Base-by-base conservation (phyloP, 176 grass and related monocot species). In the Tillandsia leiboldiana region DNA sequence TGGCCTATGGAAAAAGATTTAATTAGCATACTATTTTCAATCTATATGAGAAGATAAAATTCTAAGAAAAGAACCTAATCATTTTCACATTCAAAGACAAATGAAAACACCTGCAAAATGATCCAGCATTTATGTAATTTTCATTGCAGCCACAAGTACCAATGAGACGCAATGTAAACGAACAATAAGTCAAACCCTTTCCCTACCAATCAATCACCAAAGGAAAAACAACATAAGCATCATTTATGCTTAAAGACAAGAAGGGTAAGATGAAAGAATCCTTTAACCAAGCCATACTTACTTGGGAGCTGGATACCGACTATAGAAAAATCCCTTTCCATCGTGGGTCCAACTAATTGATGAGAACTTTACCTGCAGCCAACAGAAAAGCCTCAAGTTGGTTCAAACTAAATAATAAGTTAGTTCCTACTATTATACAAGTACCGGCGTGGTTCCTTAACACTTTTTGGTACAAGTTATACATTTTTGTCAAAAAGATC, bases 291-390 rank as follows among this genome's bases (percentile, higher is more conserved):
- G 10, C 8, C 69, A 65, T 20, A 53, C 73, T 72, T 87, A 96
- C 92, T 83, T 77, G 10, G 93, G 93, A 49, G 83, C 83, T 14
- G 93, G 89, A 75, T 92, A 96, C 2, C 93, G 89, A 50, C 86
- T 64, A 85, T 92, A 96, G 79, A 96, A 96, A 83, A 96, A 96
- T 3, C 93, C 93, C 65, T 90, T 96, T 12, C 73, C 83, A 65
- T 96, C 88, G 76, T 89, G 78, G 12, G 93, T 96, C 93, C 93
- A 96, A 24, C 79, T 92, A 70, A 92, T 72, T 68, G 72, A 88
- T 49, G 88, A 89, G 83, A 96, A 96, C 53, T 96, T 96, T 42
- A 96, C 93, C 93, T 96, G 73, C 66, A 85, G 42, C 29, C 1
- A 75, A 64, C 1, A 68, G 75, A 64, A 72, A 15, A 20, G 29